Percentiles rank a stretch among this genome's conserved stretches.
These are phyloP conservation scores for Paragyromitra xinjiangensis DNA, from an alignment of 495 filamentous ascomycete genomes.

Conservation along the genomic window DNA sequence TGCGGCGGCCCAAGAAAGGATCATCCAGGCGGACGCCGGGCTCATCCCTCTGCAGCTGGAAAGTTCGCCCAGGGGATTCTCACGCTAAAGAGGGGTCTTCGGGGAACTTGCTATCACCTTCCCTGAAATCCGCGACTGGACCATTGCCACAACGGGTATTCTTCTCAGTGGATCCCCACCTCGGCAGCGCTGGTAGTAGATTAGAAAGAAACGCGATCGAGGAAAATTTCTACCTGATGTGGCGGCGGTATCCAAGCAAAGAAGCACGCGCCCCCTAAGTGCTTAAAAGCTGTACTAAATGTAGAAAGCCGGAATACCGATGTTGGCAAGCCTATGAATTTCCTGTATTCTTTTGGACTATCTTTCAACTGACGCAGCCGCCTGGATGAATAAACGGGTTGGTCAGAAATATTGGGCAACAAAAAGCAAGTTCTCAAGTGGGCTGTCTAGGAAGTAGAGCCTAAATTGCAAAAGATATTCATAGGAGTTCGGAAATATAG, in stretches of 20 bases:
- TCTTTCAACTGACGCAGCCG: slow-evolving; percentile 29
- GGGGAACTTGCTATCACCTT: slow-evolving; percentile 25
- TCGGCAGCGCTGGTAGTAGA: slow-evolving; percentile 17
- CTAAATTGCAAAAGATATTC: slow-evolving; percentile 36
- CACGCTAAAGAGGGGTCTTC: slow-evolving; percentile 27
- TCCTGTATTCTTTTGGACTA: slow-evolving; percentile 24
- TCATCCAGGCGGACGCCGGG: slow-evolving; percentile 33
- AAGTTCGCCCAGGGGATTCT: slow-evolving; percentile 16
- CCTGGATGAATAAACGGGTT: slow-evolving; percentile 22
- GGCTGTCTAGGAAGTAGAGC: slow-evolving; percentile 19
- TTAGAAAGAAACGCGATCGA: slow-evolving; percentile 17
- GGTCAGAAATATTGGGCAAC: slow-evolving; percentile 20
- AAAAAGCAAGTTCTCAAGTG: slow-evolving; percentile 31
- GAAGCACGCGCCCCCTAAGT: slow-evolving; percentile 21
- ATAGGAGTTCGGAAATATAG: slow-evolving; percentile 33
- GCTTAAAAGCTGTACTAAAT: background rate
- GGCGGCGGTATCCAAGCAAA: slow-evolving; percentile 10
- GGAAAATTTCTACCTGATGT: slow-evolving; percentile 36
- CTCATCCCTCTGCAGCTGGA: slow-evolving; percentile 33
- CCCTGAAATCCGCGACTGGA: slow-evolving; percentile 25
- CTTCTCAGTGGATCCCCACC: slow-evolving; percentile 32
- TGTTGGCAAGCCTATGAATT: slow-evolving; percentile 40
- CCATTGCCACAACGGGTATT: slow-evolving; percentile 36
- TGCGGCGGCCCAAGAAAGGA: slow-evolving; percentile 30
- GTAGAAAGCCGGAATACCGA: slow-evolving; percentile 26